Percentiles rank a stretch among this genome's conserved stretches.
phyloP scores from a whole-genome alignment of 164 flowering plant genomes.

The Berberis vulgaris region DNA sequence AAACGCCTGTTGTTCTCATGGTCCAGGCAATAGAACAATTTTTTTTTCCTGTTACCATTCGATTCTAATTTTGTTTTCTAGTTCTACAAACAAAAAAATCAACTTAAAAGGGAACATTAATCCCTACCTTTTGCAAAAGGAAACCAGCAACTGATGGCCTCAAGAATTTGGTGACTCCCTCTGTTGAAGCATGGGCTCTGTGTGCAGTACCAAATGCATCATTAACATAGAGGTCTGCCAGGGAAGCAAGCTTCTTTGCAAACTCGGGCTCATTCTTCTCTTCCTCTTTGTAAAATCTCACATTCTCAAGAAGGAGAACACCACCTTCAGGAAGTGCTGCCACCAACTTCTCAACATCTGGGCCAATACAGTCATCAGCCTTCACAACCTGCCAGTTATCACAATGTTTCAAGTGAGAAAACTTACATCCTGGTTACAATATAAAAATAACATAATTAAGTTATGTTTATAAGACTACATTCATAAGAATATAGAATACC shows the following conservation, averaged over 20 bases:
- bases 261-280: constrained; percentile 91
- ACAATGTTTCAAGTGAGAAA: neutral
- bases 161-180: constrained; percentile 73
- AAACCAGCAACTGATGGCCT: constrained; percentile 87
- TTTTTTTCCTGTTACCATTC: too few species aligned
- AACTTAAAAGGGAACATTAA: neutral
- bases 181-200: constrained; percentile 89
- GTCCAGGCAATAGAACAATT: too few species aligned
- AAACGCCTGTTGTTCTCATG: too few species aligned
- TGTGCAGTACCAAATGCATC: constrained; percentile 92
- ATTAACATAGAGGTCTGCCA: constrained; percentile 77
- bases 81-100: too few species aligned
- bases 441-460: neutral
- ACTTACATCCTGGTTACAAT: neutral
- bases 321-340: constrained; percentile 66
- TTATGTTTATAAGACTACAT: too few species aligned
- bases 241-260: constrained; percentile 72
- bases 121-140: constrained; percentile 81
- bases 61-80: too few species aligned
- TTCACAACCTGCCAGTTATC: constrained; percentile 46
- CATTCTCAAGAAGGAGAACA: constrained; percentile 78
- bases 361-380: constrained; percentile 78
- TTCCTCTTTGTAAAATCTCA: constrained; percentile 80
- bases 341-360: constrained; percentile 64
- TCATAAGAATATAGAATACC: constrained; percentile 25